Base-by-base conservation (phyloP, 768 basidiomycete species). In the Boletellus ananiceps region DNA sequence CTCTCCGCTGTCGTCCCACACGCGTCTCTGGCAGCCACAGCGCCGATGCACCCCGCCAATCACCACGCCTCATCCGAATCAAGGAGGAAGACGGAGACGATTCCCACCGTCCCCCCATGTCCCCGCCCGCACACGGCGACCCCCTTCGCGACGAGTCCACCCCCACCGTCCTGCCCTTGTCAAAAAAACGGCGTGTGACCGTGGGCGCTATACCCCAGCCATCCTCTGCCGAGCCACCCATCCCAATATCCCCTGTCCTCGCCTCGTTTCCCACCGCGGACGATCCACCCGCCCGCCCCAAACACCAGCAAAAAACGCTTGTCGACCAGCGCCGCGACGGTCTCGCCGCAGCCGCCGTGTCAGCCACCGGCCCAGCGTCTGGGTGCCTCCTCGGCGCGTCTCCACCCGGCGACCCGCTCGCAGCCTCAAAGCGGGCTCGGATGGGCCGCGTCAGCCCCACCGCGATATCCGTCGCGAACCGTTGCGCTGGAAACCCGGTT, bases 141-240 rank as follows among this genome's bases (percentile, higher is more conserved):
- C 15, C 51, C 0, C 51, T 54, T 16, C 48, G 50, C 0, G 62
- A 65, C 12, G 63, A 59, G 13, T 63, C 75, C 25, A 71, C 75
- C 0, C 74, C 79, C 40, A 65, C 60, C 49, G 54, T 69, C 31
- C 73, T 64, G 41, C 76, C 78, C 43, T 62, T 57, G 16, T 67
- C 70, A 23, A 85, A 86, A 76, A 82, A 76, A 54, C 81, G 87
- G 55, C 81, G 87, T 38, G 80, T 85, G 51, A 88, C 86, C 36
- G 74, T 86, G 65, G 81, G 78, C 61, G 83, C 81, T 25, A 75
- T 80, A 13, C 77, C 83, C 47, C 78, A 85, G 31, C 84, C 84
- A 0, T 83, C 87, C 35, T 79, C 80, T 29, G 29, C 29, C 8
- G 29, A 29, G 11, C 27, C 27, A 1, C 27, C 27, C 27, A 5